Evolutionary conservation across 495 filamentous ascomycete species (phyloP).

Genomic region (Aspergillus nidulans): DNA sequence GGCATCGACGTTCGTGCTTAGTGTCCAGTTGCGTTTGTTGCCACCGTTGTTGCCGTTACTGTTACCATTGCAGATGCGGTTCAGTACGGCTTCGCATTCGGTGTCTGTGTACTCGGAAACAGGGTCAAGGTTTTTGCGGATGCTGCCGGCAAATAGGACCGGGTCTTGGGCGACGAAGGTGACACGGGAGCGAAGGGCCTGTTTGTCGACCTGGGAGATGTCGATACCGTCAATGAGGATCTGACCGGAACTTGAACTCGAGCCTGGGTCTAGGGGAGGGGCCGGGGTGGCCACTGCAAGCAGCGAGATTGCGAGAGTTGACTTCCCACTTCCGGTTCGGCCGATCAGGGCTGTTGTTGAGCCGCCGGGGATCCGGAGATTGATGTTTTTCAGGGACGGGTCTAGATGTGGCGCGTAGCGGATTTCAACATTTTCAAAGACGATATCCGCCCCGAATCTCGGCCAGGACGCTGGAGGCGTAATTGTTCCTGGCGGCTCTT

Average conservation of each 20-base stretch:
- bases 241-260: constrained; percentile 26
- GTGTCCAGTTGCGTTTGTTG: constrained; percentile 47
- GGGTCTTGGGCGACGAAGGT: constrained; percentile 65
- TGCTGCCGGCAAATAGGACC: constrained; percentile 57
- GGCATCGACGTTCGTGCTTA: constrained; percentile 52
- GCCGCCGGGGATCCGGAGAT: constrained; percentile 66
- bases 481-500: constrained; percentile 62
- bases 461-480: constrained; percentile 75
- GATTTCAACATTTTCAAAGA: constrained; percentile 71
- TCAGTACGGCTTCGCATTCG: constrained; percentile 48
- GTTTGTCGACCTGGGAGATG: constrained; percentile 54
- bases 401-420: constrained; percentile 73
- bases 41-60: too few species aligned
- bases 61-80: constrained; percentile 36
- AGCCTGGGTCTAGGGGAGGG: constrained; percentile 30
- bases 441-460: constrained; percentile 59
- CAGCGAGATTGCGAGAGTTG: constrained; percentile 59
- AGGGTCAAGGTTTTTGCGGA: constrained; percentile 56
- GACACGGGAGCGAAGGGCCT: constrained; percentile 53
- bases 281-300: constrained; percentile 54
- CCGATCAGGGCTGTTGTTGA: constrained; percentile 62
- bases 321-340: constrained; percentile 64
- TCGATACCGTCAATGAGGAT: constrained; percentile 59
- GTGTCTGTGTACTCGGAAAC: constrained; percentile 42
- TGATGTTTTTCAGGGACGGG: constrained; percentile 59